phyloP scores from a whole-genome alignment of 2,329 filamentous ascomycete species.

The Rutstroemia sp. region DNA sequence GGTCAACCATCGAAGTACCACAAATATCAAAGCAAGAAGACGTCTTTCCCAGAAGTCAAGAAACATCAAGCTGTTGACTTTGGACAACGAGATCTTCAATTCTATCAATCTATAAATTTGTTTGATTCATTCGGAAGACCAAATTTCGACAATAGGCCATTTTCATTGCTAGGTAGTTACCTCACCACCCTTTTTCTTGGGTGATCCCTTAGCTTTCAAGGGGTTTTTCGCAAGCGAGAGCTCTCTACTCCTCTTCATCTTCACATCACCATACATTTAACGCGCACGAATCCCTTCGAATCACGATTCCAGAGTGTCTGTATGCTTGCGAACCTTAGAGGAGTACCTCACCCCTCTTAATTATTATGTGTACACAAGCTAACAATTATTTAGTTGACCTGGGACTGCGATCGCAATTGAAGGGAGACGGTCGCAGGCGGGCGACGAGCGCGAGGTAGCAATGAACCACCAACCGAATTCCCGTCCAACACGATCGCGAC shows the following conservation, averaged over 20 bases:
- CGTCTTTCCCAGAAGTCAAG: background rate
- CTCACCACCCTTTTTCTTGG: conserved; percentile 1
- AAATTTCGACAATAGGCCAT: background rate
- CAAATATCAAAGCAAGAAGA: background rate
- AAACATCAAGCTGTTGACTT: background rate
- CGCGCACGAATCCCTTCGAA: conserved; percentile 15
- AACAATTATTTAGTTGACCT: conserved; percentile 19
- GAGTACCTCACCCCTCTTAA: conserved; percentile 15
- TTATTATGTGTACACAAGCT: conserved; percentile 12
- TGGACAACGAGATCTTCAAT: background rate
- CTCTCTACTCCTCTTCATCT: conserved; percentile 11
- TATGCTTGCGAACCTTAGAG: conserved; percentile 17
- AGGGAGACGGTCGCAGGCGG: conserved; percentile 15
- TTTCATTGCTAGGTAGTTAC: background rate
- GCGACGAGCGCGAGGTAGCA: conserved; percentile 12
- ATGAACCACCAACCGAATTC: conserved; percentile 13
- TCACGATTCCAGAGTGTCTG: conserved; percentile 14
- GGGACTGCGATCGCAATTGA: conserved; percentile 18
- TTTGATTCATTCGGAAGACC: background rate
- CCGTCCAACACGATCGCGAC: conserved; percentile 25
- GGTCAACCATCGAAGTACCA: background rate
- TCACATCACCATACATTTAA: conserved; percentile 11
- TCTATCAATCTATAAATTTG: background rate
- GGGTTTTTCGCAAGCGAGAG: conserved; percentile 13
- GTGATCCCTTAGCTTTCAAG: conserved; percentile 6